A percentile compares a stretch with the other conserved stretches of the same genome.
These are phyloP conservation scores for Paecilomyces niveus DNA, from an alignment of 2,329 filamentous ascomycete species.

Conservation along the genomic window DNA sequence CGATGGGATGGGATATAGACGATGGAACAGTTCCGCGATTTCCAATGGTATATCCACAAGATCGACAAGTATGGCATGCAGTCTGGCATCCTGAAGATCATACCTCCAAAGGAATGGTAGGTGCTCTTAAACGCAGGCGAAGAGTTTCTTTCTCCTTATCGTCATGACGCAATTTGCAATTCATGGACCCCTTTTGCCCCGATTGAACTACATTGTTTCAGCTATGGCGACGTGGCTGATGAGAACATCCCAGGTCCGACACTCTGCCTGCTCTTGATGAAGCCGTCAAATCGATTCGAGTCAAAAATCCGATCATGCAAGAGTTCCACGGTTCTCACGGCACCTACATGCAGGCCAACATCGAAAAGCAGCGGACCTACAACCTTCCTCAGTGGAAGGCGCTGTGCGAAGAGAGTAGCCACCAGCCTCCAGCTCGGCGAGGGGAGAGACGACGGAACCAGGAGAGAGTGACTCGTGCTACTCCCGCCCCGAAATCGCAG, in stretches of 20 bases:
- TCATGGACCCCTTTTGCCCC: background rate
- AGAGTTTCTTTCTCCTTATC: conserved; percentile 1
- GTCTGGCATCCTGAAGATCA: conserved; percentile 92
- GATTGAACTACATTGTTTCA: background rate
- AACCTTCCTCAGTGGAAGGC: conserved; percentile 95
- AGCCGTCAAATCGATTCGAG: conserved; percentile 80
- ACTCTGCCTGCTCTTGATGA: conserved; percentile 72
- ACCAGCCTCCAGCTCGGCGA: conserved; percentile 86
- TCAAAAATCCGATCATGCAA: conserved; percentile 96
- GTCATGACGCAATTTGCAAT: no score
- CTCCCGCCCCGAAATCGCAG: conserved; percentile 24
- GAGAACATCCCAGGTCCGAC: conserved; percentile 47
- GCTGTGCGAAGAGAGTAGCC: conserved; percentile 87
- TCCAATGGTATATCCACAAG: conserved; percentile 83
- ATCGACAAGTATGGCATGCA: conserved; percentile 95
- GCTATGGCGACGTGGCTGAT: background rate
- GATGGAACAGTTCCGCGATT: conserved; percentile 91
- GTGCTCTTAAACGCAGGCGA: conserved; percentile 16
- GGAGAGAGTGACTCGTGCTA: conserved; percentile 37
- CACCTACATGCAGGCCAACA: conserved; percentile 93
- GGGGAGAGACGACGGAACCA: conserved; percentile 52
- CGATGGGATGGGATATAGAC: conserved; percentile 41
- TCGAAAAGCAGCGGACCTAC: conserved; percentile 91
- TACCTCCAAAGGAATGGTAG: conserved; percentile 90
- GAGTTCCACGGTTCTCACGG: conserved; percentile 95